Conservation (phyloP, 2,329 filamentous ascomycete genomes). For the Thielaviopsis populi region DNA sequence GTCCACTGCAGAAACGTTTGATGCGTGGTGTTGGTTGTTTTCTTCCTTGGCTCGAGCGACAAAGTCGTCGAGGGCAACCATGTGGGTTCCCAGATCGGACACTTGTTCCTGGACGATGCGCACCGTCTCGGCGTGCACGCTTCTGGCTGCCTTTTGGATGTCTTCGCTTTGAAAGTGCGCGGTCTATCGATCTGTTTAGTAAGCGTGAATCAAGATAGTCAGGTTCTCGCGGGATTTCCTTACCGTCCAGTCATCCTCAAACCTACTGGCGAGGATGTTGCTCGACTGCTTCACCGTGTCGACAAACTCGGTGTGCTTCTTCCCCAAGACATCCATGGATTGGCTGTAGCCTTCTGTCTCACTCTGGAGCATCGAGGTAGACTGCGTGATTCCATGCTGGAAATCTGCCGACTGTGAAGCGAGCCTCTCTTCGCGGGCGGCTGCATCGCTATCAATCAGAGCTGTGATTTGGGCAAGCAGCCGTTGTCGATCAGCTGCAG, state of each 20-base stretch:
- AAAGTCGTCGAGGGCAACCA: conserved; percentile 81
- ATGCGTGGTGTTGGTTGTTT: conserved; percentile 62
- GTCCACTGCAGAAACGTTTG: conserved; percentile 51
- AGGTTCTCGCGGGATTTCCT: conserved; percentile 22
- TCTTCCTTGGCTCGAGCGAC: conserved; percentile 67
- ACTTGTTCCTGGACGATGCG: conserved; percentile 83
- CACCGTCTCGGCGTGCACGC: conserved; percentile 80
- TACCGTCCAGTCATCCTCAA: conserved; percentile 77
- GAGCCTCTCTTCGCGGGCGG: conserved; percentile 9
- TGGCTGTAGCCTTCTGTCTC: conserved; percentile 51
- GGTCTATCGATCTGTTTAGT: conserved; percentile 30
- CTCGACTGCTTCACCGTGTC: conserved; percentile 57
- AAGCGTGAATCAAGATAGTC: not conserved
- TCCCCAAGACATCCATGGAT: conserved; percentile 60
- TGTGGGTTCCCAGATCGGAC: conserved; percentile 71
- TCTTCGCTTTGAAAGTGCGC: conserved; percentile 69
- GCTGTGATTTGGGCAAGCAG: conserved; percentile 45
- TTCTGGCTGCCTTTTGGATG: conserved; percentile 69
- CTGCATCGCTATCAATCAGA: conserved; percentile 20
- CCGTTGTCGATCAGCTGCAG: conserved; percentile 49
- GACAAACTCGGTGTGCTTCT: conserved; percentile 52
- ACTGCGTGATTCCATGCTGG: conserved; percentile 25
- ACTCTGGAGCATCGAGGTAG: conserved; percentile 49
- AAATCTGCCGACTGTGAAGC: conserved; percentile 9
- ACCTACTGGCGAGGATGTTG: conserved; percentile 62